Conservation (phyloP, 176 grass and related monocot genomes). For the Carex parvula region DNA sequence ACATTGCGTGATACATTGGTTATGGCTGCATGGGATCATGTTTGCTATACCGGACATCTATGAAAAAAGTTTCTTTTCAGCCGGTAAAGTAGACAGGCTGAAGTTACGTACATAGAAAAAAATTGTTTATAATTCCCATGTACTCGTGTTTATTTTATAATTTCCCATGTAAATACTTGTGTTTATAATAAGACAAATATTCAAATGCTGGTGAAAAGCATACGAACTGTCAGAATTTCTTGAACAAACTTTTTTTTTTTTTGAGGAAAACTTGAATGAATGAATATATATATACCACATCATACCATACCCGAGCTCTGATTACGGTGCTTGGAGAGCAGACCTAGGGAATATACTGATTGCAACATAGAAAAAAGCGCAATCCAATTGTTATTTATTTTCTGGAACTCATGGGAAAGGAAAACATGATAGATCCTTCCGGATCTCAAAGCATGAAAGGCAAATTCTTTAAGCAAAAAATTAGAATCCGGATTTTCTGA, state of each 20-base stretch:
- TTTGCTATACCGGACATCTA: not conserved
- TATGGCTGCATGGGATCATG: not conserved
- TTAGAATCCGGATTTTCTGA: slow-evolving; percentile 1
- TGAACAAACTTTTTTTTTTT: not conserved
- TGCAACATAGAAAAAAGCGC: slow-evolving; percentile 23
- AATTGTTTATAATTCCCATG: not conserved
- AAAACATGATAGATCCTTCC: not conserved
- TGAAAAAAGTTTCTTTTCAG: not conserved
- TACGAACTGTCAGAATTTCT: not conserved
- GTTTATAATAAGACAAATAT: not conserved
- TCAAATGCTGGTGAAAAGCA: not conserved
- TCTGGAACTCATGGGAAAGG: not conserved
- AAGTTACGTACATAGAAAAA: not conserved
- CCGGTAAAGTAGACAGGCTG: not conserved
- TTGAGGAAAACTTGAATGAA: not conserved
- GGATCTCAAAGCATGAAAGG: slow-evolving; percentile 7
- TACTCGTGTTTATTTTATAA: not conserved
- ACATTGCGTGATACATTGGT: not conserved
- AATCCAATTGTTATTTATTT: slow-evolving; percentile 16
- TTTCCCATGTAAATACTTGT: not conserved
- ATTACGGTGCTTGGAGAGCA: slow-evolving; percentile 19
- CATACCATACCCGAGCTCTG: slow-evolving; percentile 7
- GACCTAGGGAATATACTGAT: slow-evolving; percentile 25
- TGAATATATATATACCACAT: not conserved
- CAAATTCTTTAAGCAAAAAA: not conserved